These are phyloP conservation scores for Uronychia setigera DNA, from an alignment of 73 alveolate species.

Conservation along the genomic window DNA sequence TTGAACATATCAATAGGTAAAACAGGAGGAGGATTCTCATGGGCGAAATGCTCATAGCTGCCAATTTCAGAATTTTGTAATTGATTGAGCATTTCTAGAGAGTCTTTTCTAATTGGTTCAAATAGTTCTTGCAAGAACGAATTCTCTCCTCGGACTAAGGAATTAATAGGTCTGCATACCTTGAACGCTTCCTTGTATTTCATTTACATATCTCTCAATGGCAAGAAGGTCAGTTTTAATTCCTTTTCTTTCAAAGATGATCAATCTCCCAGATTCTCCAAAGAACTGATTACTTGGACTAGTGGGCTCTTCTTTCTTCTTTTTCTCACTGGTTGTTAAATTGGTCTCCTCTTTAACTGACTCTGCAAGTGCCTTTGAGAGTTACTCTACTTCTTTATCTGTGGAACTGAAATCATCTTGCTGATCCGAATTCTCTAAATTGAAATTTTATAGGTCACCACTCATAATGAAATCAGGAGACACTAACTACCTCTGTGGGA, in stretches of 20 bases:
- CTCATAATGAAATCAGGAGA: neutral
- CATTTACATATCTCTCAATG: constrained; percentile 60
- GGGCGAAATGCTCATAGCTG: constrained; percentile 61
- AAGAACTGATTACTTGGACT: constrained; percentile 14
- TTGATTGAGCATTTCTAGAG: constrained; percentile 58
- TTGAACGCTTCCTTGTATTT: no score
- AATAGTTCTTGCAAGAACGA: constrained; percentile 26
- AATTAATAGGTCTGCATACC: neutral
- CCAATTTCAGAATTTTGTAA: constrained; percentile 77
- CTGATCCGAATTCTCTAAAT: neutral
- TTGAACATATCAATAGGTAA: constrained; percentile 53
- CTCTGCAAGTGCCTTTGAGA: neutral
- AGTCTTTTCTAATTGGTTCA: constrained; percentile 46
- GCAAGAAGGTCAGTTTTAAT: constrained; percentile 65
- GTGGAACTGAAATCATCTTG: no score
- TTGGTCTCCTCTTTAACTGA: neutral
- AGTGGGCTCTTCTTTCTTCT: neutral
- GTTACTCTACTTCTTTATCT: no score
- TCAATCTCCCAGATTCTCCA: constrained; percentile 34
- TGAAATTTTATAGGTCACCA: neutral
- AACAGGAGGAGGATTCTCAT: constrained; percentile 32
- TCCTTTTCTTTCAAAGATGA: constrained; percentile 58
- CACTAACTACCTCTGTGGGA: constrained; percentile 25
- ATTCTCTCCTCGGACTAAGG: constrained; percentile 7
- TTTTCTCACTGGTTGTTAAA: no score